Base-by-base conservation (phyloP, 768 basidiomycete genomes). In the Cubamyces sp. region DNA sequence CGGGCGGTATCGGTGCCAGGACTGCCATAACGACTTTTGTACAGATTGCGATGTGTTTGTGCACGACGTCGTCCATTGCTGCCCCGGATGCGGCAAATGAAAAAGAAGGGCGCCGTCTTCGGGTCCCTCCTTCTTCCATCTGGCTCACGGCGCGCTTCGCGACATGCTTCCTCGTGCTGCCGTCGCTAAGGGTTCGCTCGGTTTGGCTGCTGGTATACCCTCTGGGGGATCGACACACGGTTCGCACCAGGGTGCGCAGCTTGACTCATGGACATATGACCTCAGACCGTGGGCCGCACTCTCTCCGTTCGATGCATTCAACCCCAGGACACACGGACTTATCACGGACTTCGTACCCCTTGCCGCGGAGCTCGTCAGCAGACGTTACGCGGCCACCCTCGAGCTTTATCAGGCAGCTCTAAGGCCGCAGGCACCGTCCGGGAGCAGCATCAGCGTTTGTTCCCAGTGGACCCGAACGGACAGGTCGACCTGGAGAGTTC, bases 1-100 rank as follows among this genome's bases (percentile, higher is more conserved):
- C 6, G 92, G 94, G 18, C 82, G 96, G 37, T 99, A 98, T 74
- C 83, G 87, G 54, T 98, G 97, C 74, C 87, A 89, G 2, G 90
- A 91, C 23, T 98, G 97, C 76, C 69, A 74, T 2, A 78, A 90
- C 52, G 90, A 97, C 71, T 99, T 98, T 71, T 98, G 97, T 72
- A 83, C 87, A 25, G 96, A 98, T 51, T 99, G 97, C 72, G 97
- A 99, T 76, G 84, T 96, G 19, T 97, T 98, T 70, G 87, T 98
- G 5, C 97, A 98, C 68, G 93, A 96, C 64, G 94, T 94, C 21
- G 80, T 98, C 19, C 96, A 98, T 71, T 94, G 92, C 62, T 99
- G 96, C 78, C 95, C 96, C 0, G 91, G 90, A 11, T 93, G 91
- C 65, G 88, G 88, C 52, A 80, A 80, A 55, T 63, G 51, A 62